Conservation (phyloP, 1,284 basidiomycete genomes). For the Rhodotorula sp. region DNA sequence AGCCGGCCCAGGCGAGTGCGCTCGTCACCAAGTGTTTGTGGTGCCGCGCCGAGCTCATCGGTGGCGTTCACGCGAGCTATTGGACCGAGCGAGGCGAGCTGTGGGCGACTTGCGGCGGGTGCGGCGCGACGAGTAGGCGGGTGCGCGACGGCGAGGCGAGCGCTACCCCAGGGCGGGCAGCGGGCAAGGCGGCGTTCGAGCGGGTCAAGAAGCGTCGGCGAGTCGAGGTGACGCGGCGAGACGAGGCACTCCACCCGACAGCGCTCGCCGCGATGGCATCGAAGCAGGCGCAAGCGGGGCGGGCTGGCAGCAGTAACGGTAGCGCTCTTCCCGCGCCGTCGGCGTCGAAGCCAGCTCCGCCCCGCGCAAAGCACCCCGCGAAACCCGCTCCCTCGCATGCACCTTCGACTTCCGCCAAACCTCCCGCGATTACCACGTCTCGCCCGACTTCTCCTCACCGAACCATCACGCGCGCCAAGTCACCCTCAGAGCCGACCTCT, state of each 20-base stretch:
- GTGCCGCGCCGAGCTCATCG: conserved; percentile 1
- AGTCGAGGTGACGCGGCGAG: not conserved
- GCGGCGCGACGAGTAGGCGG: not conserved
- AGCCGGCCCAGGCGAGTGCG: not conserved
- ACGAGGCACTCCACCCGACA: conserved; percentile 14
- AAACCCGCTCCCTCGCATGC: too few species aligned
- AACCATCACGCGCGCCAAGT: not conserved
- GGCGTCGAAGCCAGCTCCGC: too few species aligned
- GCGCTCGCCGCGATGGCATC: not conserved
- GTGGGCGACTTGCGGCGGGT: conserved; percentile 4
- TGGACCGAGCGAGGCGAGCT: not conserved
- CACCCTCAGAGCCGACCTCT: not conserved
- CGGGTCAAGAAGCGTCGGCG: conserved; percentile 15
- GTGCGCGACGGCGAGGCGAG: not conserved
- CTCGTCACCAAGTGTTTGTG: not conserved
- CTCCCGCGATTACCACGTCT: not conserved
- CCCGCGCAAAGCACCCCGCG: too few species aligned
- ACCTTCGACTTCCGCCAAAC: too few species aligned
- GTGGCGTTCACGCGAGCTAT: not conserved
- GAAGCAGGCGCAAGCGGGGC: not conserved
- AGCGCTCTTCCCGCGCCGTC: not conserved
- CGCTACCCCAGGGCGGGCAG: too few species aligned
- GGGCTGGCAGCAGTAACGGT: too few species aligned
- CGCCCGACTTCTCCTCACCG: not conserved
- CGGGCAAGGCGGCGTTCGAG: conserved; percentile 3